Base-by-base conservation (phyloP, 2,329 filamentous ascomycete genomes). In the Aspergillaceae sp. region DNA sequence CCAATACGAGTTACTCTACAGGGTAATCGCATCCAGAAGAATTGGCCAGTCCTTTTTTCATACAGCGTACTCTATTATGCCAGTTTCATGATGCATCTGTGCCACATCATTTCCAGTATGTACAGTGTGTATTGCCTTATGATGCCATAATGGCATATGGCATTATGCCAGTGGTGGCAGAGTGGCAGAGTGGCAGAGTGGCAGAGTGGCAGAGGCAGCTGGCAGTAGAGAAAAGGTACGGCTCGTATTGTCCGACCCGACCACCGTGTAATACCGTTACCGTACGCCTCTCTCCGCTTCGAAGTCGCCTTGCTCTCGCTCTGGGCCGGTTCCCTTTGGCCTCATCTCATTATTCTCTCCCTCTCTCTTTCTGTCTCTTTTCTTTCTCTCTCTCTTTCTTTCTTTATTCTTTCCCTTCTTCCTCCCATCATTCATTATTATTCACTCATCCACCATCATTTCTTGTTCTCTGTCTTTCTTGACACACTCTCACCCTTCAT, bases 371-470 rank as follows among this genome's bases (percentile, higher is more conserved):
- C 52, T 53, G 47, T 50, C 45, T 37, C 42, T 38, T 46, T 47
- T 47, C 45, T 32, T 33, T 43, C 41, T 29, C 44, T 44, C 41
- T 35, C 42, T 48, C 44, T 51, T 42, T 40, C 38, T 49, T 41
- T 40, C 44, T 26, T 46, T 40, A 43, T 32, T 42, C 45, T 45
- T 47, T 42, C 43, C 47, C 48, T 38, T 38, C 48, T 42, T 10
- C 42, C 30, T 51, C 47, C 52, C 55, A 43, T 54, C 54, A 51
- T 50, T 51, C 52, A 11, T 19, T 41, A 27, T 29, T 54, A 55
- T 54, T 51, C 53, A 55, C 51, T 53, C 55, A 49, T 51, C 51
- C 52, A 53, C 56, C 47, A 19, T 19, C 19, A 19, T 19, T 19
- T 48, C 35, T 19, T 54, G 47, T 44, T 45, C 49, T 44, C 48